Conservation (phyloP, 805 yeast genomes). For the Candida michaelii region DNA sequence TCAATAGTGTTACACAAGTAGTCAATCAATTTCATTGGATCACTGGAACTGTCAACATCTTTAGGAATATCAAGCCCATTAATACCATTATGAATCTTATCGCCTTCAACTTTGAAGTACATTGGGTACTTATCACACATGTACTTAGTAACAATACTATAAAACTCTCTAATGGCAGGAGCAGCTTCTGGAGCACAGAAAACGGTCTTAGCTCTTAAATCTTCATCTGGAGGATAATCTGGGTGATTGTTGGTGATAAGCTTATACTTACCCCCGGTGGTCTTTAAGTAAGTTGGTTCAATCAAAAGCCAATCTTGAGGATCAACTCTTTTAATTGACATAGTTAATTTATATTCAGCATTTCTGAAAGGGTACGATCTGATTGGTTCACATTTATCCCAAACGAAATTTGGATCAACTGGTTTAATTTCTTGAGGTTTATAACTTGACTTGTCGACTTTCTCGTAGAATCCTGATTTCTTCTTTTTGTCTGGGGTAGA, state of each 20-base stretch:
- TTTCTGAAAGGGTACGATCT: conserved; percentile 55
- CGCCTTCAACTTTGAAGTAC: conserved; percentile 25
- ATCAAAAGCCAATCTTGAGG: conserved; percentile 42
- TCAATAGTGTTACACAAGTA: conserved; percentile 32
- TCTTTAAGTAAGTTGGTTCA: conserved; percentile 33
- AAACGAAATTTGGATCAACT: conserved; percentile 22
- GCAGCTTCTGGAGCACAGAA: conserved; percentile 32
- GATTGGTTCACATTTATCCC: conserved; percentile 22
- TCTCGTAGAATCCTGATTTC: conserved; percentile 10
- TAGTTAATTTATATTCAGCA: conserved; percentile 58
- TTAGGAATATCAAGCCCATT: conserved; percentile 20
- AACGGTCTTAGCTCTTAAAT: conserved; percentile 29
- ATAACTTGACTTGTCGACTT: conserved; percentile 5
- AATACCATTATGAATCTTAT: conserved; percentile 26
- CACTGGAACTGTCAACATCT: conserved; percentile 7
- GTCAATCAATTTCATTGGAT: conserved; percentile 20
- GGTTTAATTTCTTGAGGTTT: conserved; percentile 18
- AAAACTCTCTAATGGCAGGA: conserved; percentile 38
- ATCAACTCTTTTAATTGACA: conserved; percentile 52
- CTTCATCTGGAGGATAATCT: conserved; percentile 27
- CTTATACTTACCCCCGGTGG: conserved; percentile 25
- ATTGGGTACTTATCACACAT: conserved; percentile 41
- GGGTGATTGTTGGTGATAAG: conserved; percentile 34
- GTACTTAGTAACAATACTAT: conserved; percentile 28
- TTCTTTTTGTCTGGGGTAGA: background rate